Evolutionary conservation across 2,329 filamentous ascomycete species (phyloP).

Genomic region (Tolypocladium ovalisporum): DNA sequence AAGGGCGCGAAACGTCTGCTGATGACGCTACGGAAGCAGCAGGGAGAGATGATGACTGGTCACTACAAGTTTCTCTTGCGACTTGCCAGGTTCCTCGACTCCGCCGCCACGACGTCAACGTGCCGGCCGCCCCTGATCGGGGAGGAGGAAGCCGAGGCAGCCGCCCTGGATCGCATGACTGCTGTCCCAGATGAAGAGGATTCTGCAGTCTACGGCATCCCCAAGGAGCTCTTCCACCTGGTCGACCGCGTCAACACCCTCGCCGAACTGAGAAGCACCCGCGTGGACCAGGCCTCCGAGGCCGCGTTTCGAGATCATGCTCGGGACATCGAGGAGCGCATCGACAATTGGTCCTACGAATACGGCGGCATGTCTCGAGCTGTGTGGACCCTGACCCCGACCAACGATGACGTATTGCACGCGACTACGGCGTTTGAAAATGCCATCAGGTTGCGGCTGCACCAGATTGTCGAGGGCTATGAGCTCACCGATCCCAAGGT

Average conservation of each 20-base stretch:
- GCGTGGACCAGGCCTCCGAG: constrained; percentile 18
- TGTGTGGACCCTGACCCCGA: constrained; percentile 9
- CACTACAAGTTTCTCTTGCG: constrained; percentile 26
- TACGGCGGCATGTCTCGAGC: constrained; percentile 15
- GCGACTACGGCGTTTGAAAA: constrained; percentile 28
- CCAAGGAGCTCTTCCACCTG: constrained; percentile 22
- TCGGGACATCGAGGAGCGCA: constrained; percentile 18
- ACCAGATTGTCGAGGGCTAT: constrained; percentile 32
- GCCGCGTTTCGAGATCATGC: constrained; percentile 17
- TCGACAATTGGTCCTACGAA: constrained; percentile 25
- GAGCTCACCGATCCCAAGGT: constrained; percentile 22
- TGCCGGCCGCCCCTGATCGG: constrained; percentile 22
- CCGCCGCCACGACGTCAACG: constrained; percentile 21
- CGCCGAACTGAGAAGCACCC: constrained; percentile 19
- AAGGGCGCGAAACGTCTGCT: constrained; percentile 28
- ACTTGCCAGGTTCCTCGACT: constrained; percentile 21
- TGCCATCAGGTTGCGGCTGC: constrained; percentile 28
- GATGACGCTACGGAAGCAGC: constrained; percentile 17
- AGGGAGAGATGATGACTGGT: constrained; percentile 21
- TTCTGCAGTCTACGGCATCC: constrained; percentile 23
- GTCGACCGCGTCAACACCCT: constrained; percentile 21
- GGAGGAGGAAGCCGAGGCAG: constrained; percentile 16
- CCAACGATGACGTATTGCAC: constrained; percentile 17
- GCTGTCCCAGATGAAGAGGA: constrained; percentile 18
- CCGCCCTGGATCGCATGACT: constrained; percentile 14